Base-by-base conservation (phyloP, 768 basidiomycete species). In the button mushroom (Agaricus bisporus) region DNA sequence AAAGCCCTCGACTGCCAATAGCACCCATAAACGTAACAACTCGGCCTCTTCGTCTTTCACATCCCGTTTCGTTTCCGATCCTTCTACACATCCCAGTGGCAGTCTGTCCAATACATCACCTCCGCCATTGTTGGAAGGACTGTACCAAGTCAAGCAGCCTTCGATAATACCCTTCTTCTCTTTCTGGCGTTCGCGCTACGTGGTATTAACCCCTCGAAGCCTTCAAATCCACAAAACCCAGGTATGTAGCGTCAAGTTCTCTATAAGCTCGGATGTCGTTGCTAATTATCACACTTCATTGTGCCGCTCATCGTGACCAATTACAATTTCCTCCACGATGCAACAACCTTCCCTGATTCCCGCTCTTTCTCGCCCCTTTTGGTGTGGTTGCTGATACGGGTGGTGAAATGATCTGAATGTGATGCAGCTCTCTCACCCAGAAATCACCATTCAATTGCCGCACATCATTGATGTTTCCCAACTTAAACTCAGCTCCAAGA, bases 381-480 rank as follows among this genome's bases (percentile, higher is more conserved):
- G 32, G 32, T 7, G 32, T 32, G 32, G 2, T 32, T 17, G 32
- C 39, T 37, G 17, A 35, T 52, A 32, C 32, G 38, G 37, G 26
- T 29, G 38, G 22, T 54, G 53, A 41, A 42, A 29, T 28, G 46
- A 54, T 48, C 12, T 37, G 48, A 32, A 32, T 11, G 32, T 32
- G 32, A 32, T 32, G 42, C 41, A 54, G 53, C 32, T 39, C 41
- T 54, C 53, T 15, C 53, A 42, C 46, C 53, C 53, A 35, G 53
- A 54, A 48, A 41, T 35, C 46, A 54, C 47, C 25, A 42, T 54
- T 36, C 53, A 37, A 48, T 54, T 48, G 39, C 46, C 46, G 15
- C 53, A 48, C 17, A 48, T 54, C 53, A 48, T n/a, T 54, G 53
- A 54, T 48, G 47, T 54, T 54, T 54, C 53, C 35, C 53, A 54